Conservation (phyloP, 2,329 filamentous ascomycete species). For the Eutypella sp. region DNA sequence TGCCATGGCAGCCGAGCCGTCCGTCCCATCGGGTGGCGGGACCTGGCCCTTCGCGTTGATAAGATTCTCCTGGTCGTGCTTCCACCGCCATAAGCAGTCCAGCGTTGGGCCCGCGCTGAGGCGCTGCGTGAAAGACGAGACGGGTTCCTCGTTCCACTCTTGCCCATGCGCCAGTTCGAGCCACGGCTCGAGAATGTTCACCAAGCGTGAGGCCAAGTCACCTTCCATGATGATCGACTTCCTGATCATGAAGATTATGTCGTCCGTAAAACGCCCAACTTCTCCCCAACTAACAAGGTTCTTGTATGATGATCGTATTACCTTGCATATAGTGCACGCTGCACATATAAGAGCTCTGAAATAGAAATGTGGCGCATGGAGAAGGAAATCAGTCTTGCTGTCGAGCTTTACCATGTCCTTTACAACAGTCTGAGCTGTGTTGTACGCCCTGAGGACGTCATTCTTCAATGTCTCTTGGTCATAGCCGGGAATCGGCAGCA, state of each 20-base stretch:
- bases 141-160: conserved; percentile 35
- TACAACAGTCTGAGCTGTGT: conserved; percentile 42
- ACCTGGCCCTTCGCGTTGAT: conserved; percentile 3
- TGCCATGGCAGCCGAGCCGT: conserved; percentile 9
- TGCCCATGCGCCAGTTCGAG: conserved; percentile 36
- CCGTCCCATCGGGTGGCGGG: not conserved
- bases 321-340: conserved; percentile 39
- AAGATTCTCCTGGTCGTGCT: conserved; percentile 16
- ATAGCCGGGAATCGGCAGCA: conserved; percentile 38
- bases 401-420: conserved; percentile 39
- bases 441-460: conserved; percentile 42
- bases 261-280: conserved; percentile 20
- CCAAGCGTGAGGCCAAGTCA: conserved; percentile 42
- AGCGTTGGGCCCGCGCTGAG: conserved; percentile 45
- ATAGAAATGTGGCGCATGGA: conserved; percentile 45
- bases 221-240: conserved; percentile 42
- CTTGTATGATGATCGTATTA: conserved; percentile 40
- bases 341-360: conserved; percentile 43
- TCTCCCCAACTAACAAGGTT: conserved; percentile 19
- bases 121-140: conserved; percentile 38
- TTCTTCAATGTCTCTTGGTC: conserved; percentile 35
- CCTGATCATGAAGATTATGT: conserved; percentile 32
- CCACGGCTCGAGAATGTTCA: conserved; percentile 44
- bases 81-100: conserved; percentile 46
- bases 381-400: conserved; percentile 29